Percentiles rank a stretch among this genome's conserved stretches.
These are phyloP conservation scores for Ceratocystis lukuohia DNA, from an alignment of 2,329 filamentous ascomycete species.

Conservation along the genomic window DNA sequence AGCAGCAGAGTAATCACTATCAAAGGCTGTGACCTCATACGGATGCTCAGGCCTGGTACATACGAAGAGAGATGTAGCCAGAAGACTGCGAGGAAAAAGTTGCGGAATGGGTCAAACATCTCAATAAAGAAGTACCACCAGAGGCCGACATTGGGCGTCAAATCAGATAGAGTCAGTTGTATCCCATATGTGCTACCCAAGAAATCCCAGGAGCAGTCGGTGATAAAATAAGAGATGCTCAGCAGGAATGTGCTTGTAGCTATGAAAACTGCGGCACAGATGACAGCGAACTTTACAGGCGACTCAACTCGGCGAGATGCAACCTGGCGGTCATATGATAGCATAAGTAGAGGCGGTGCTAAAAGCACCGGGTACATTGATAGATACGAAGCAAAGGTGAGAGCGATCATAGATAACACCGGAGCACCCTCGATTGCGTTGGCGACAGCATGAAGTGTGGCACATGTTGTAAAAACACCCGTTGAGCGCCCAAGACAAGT, in stretches of 20 bases:
- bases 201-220: slow-evolving; percentile 74
- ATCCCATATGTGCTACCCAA: slow-evolving; percentile 81
- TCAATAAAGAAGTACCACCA: slow-evolving; percentile 99
- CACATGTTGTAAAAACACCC: slow-evolving; percentile 75
- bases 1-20: slow-evolving; percentile 74
- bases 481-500: slow-evolving; percentile 85
- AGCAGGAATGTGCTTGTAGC: slow-evolving; percentile 50
- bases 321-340: slow-evolving; percentile 58
- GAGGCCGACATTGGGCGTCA: slow-evolving; percentile 86
- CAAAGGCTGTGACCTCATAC: slow-evolving; percentile 71
- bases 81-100: slow-evolving; percentile 95
- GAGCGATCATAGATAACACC: slow-evolving; percentile 65
- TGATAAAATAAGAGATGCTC: slow-evolving; percentile 57
- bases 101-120: slow-evolving; percentile 96
- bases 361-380: slow-evolving; percentile 85
- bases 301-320: slow-evolving; percentile 28
- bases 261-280: slow-evolving; percentile 40
- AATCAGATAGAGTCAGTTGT: slow-evolving; percentile 76
- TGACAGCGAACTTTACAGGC: slow-evolving; percentile 38
- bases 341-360: slow-evolving; percentile 64
- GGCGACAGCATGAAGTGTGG: slow-evolving; percentile 70
- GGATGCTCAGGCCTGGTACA: slow-evolving; percentile 70
- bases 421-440: slow-evolving; percentile 63
- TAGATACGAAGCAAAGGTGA: slow-evolving; percentile 79
- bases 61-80: slow-evolving; percentile 92